phyloP scores from a whole-genome alignment of 1,139 yeast species.

The Protomyces gravidus region DNA sequence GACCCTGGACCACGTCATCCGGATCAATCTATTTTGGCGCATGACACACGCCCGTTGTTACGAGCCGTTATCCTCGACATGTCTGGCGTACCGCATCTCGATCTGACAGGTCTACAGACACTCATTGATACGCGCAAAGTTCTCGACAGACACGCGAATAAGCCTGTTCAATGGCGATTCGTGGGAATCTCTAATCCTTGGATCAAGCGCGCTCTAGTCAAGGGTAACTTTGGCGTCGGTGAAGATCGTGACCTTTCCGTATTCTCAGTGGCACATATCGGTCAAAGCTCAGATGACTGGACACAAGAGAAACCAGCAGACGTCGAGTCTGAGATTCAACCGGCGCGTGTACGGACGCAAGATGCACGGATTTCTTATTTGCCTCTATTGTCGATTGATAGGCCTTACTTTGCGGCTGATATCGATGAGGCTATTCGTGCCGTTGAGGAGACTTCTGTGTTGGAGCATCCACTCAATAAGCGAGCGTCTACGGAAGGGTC shows the following conservation, averaged over 20 bases:
- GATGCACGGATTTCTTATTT: constrained; percentile 1
- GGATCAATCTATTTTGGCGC: constrained; percentile 33
- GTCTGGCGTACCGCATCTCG: constrained; percentile 67
- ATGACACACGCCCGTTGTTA: constrained; percentile 61
- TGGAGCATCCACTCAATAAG: background rate
- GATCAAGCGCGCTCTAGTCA: constrained; percentile 71
- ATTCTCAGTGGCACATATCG: constrained; percentile 26
- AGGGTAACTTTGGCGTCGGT: constrained; percentile 71
- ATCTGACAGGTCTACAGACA: constrained; percentile 74
- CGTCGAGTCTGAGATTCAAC: constrained; percentile 7
- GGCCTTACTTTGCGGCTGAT: constrained; percentile 28
- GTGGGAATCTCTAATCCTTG: constrained; percentile 81
- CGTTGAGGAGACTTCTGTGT: constrained; percentile 1
- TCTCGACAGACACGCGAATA: constrained; percentile 67
- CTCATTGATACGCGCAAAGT: constrained; percentile 72
- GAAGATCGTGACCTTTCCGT: constrained; percentile 15
- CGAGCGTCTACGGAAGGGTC: background rate
- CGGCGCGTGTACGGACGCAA: background rate
- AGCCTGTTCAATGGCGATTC: constrained; percentile 85
- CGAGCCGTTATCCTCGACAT: constrained; percentile 76
- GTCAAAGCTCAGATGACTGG: background rate
- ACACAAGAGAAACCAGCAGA: constrained; percentile 6
- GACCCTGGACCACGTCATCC: constrained; percentile 64
- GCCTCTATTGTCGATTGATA: constrained; percentile 18
- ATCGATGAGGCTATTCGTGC: constrained; percentile 28